Percentiles rank a stretch among this genome's conserved stretches.
Conservation (phyloP, 148 eudicot genomes). For the Silene latifolia region DNA sequence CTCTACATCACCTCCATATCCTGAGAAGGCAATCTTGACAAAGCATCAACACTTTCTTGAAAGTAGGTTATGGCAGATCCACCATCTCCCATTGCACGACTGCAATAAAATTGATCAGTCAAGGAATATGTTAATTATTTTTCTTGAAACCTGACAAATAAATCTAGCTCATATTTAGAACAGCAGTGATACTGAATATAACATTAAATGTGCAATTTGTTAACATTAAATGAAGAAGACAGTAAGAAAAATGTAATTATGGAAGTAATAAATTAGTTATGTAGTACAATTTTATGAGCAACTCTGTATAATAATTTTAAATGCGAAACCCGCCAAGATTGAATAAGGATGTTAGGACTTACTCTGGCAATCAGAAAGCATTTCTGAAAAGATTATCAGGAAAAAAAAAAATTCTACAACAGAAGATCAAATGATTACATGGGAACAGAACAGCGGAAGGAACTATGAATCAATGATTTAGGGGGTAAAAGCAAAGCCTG, state of each 20-base stretch:
- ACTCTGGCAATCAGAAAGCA: neutral
- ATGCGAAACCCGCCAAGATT: too few relatives aligned
- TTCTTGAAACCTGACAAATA: neutral
- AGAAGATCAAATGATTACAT: neutral
- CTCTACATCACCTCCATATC: constrained; percentile 62
- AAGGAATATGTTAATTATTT: neutral
- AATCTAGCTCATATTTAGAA: neutral
- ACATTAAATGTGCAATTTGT: neutral
- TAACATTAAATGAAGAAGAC: neutral
- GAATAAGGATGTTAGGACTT: too few relatives aligned
- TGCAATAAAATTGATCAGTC: constrained; percentile 35
- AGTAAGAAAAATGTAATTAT: neutral
- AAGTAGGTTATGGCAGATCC: constrained; percentile 75
- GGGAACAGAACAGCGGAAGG: neutral
- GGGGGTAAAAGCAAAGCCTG: neutral
- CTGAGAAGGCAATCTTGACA: constrained; percentile 55
- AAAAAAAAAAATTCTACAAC: neutral
- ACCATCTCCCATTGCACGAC: constrained; percentile 86
- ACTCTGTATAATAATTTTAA: too few relatives aligned
- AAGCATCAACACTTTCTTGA: constrained; percentile 79
- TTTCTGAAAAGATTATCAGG: neutral
- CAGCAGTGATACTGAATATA: neutral
- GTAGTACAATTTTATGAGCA: too few relatives aligned
- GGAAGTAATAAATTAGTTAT: too few relatives aligned
- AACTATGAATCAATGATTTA: neutral